phyloP scores from a whole-genome alignment of 2,329 filamentous ascomycete species.

The Fusarium duplospermum region DNA sequence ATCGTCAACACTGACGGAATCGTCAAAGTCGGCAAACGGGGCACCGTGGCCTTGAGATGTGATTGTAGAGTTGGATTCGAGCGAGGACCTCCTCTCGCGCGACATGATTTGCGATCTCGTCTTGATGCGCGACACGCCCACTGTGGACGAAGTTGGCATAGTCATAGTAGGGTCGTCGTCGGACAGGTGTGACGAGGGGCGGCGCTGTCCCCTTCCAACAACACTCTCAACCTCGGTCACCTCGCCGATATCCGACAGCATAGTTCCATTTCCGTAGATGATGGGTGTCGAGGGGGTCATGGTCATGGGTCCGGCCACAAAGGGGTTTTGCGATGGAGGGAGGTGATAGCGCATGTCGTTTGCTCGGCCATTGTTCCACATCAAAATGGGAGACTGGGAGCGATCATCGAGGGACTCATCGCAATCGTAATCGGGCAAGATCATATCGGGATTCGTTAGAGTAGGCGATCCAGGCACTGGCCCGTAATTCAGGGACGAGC shows the following conservation, averaged over 20 bases:
- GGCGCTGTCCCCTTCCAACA: conserved; percentile 55
- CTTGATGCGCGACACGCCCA: conserved; percentile 56
- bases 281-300: conserved; percentile 70
- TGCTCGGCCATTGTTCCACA: conserved; percentile 63
- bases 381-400: conserved; percentile 62
- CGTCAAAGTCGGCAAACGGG: conserved; percentile 72
- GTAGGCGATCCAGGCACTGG: conserved; percentile 80
- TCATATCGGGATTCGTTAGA: conserved; percentile 94
- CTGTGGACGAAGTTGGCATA: conserved; percentile 59
- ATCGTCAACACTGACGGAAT: conserved; percentile 70
- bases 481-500: conserved; percentile 53
- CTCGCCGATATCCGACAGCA: conserved; percentile 74
- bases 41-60: conserved; percentile 61
- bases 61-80: conserved; percentile 71
- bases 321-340: conserved; percentile 51
- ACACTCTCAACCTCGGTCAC: conserved; percentile 66
- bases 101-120: conserved; percentile 57
- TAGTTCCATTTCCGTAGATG: conserved; percentile 76
- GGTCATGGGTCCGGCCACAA: conserved; percentile 53
- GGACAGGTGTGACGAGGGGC: conserved; percentile 51
- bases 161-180: conserved; percentile 51
- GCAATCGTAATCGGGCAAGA: conserved; percentile 80
- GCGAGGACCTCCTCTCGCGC: conserved; percentile 65
- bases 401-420: conserved; percentile 64
- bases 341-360: conserved; percentile 56